Conservation (phyloP, 1,284 basidiomycete species). For the Puccinia horiana region DNA sequence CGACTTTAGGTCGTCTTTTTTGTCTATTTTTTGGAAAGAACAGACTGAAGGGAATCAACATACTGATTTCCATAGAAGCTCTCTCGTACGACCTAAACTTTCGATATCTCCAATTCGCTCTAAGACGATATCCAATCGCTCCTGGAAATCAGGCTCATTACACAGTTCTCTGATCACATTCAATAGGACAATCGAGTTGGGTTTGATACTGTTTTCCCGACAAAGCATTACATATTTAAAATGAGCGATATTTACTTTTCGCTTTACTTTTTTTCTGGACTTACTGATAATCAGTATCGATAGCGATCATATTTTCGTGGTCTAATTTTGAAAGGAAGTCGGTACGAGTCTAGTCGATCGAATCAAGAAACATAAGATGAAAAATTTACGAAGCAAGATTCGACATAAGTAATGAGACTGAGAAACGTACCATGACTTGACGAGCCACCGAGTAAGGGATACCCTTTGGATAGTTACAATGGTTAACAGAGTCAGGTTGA, state of each 20-base stretch:
- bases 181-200: constrained; percentile 40
- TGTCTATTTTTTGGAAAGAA: not conserved
- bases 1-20: not conserved
- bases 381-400: not conserved
- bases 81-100: constrained; percentile 46
- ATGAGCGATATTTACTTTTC: not conserved
- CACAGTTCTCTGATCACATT: constrained; percentile 46
- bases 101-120: constrained; percentile 45
- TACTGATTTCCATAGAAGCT: constrained; percentile 46
- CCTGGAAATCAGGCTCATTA: constrained; percentile 43
- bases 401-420: not conserved
- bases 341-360: constrained; percentile 37
- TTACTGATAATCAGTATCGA: constrained; percentile 48
- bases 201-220: constrained; percentile 22
- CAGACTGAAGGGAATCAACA: not conserved
- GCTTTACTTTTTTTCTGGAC: not conserved
- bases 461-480: constrained; percentile 25
- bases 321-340: constrained; percentile 48
- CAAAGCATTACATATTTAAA: too few relatives aligned
- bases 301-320: constrained; percentile 47
- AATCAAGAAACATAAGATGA: too few relatives aligned
- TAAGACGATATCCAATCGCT: constrained; percentile 38
- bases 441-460: constrained; percentile 34
- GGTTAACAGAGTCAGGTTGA: not conserved
- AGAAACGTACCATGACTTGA: constrained; percentile 44